Percentiles rank a stretch among this genome's conserved stretches.
phyloP scores from a whole-genome alignment of 2,329 filamentous ascomycete species.

The Fusarium sp. region DNA sequence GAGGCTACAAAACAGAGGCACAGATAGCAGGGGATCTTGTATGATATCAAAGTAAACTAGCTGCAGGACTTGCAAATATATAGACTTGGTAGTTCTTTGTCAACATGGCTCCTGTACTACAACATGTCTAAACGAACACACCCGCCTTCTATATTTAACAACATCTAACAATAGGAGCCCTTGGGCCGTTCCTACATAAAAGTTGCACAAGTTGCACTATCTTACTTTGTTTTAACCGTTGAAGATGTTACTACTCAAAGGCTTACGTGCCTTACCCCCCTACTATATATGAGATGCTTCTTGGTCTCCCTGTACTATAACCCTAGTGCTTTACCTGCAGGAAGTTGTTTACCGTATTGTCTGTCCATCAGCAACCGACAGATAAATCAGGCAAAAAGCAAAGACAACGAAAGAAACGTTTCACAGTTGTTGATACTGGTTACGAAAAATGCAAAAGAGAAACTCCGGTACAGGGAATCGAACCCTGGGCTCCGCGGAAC shows the following conservation, averaged over 20 bases:
- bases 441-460: not conserved
- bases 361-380: not conserved
- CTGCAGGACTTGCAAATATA: not conserved
- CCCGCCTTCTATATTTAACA: not conserved
- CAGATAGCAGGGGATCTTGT: not conserved
- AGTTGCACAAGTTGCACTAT: not conserved
- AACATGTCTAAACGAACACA: not conserved
- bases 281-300: not conserved
- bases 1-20: not conserved
- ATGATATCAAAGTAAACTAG: not conserved
- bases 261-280: not conserved
- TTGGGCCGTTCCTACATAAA: not conserved
- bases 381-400: not conserved
- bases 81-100: not conserved
- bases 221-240: not conserved
- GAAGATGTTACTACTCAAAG: not conserved
- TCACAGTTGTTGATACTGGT: not conserved
- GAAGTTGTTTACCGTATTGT: not conserved
- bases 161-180: not conserved
- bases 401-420: not conserved
- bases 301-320: not conserved
- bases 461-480: conserved; percentile 31
- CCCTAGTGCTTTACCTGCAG: not conserved
- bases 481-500: conserved; percentile 31
- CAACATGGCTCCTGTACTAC: not conserved